These are phyloP conservation scores for Penicillium sp. DNA, from an alignment of 2,329 filamentous ascomycete genomes.

Conservation along the genomic window DNA sequence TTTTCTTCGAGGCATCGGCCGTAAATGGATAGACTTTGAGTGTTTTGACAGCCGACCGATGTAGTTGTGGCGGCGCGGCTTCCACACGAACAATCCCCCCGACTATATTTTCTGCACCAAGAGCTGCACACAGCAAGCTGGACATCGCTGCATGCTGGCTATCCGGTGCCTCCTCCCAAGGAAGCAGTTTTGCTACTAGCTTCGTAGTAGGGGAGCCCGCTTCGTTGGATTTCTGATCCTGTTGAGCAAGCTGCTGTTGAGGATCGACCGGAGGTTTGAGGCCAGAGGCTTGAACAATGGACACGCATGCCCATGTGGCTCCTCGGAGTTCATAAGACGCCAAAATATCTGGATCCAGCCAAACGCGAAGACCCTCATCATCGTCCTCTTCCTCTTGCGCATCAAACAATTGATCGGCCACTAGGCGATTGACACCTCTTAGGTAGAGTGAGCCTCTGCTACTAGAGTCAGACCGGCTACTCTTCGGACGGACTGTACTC, in stretches of 20 bases:
- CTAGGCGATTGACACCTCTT: slow-evolving; percentile 68
- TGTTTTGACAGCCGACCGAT: slow-evolving; percentile 62
- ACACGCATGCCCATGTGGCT: slow-evolving; percentile 73
- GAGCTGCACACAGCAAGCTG: slow-evolving; percentile 66
- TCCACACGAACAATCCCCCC: slow-evolving; percentile 87
- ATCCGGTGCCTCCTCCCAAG: slow-evolving; percentile 86
- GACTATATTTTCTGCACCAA: slow-evolving; percentile 70
- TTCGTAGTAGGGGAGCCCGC: slow-evolving; percentile 60
- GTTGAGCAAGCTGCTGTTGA: slow-evolving; percentile 65
- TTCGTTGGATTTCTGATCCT: slow-evolving; percentile 55
- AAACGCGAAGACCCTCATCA: slow-evolving; percentile 66
- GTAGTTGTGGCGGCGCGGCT: slow-evolving; percentile 69
- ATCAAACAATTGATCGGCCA: slow-evolving; percentile 75
- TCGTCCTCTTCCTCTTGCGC: slow-evolving; percentile 57
- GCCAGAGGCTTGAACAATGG: slow-evolving; percentile 79
- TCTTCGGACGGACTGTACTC: slow-evolving; percentile 65
- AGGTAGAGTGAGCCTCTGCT: slow-evolving; percentile 62
- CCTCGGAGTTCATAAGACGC: slow-evolving; percentile 70
- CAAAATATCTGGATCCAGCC: slow-evolving; percentile 78
- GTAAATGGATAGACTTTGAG: slow-evolving; percentile 82
- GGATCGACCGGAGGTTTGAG: slow-evolving; percentile 69
- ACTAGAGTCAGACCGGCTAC: slow-evolving; percentile 62
- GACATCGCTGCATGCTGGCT: slow-evolving; percentile 78
- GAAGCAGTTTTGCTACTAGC: slow-evolving; percentile 69
- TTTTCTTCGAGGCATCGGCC: slow-evolving; percentile 53